Base-by-base conservation (phyloP, 306 rosid species). In the Malus orientalis region DNA sequence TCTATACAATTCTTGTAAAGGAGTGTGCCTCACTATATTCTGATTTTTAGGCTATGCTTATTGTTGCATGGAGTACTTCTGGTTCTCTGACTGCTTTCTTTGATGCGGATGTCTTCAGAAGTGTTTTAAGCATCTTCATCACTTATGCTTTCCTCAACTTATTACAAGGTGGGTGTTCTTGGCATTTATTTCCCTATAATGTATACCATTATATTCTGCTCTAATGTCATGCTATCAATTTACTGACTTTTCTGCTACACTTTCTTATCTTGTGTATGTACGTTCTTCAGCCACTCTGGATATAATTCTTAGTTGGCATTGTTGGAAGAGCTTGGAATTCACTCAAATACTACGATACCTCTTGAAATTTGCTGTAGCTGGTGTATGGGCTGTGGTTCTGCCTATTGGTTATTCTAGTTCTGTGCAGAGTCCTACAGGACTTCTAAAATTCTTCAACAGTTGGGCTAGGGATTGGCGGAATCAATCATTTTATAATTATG, bases 311-410 rank as follows among this genome's bases (percentile, higher is more conserved):
- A 79, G 92, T 85, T 92, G 82, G 85, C 81, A 82, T 84, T 97
- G 98, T 59, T 91, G 93, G 97, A 85, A 75, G 91, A 92, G 91
- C 89, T 91, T 96, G 95, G 91, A 92, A 60, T 81, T 85, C 57
- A 85, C 96, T 51, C 97, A 92, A 84, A 85, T 88, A 83, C 85
- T 91, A 58, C 91, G 97, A 42, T 92, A 92, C 86, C 85, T 91
- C 83, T 83, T 92, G 85, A 96, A 96, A 78, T 91, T 96, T 78
- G 88, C 80, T 33, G 86, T 81, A 64, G 99, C 98, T 58, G 98
- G 90, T 69, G 88, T 72, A 18, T 96, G 99, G 99, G 91, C 87
- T 76, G 91, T 96, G 80, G 89, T 91, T 78, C 80, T 96, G 84
- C 96, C 97, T 36, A 80, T 96, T 76, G 81, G 89, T 85, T 96